phyloP scores from a whole-genome alignment of 352 stramenopile genomes.

The Globisporangium parvum region DNA sequence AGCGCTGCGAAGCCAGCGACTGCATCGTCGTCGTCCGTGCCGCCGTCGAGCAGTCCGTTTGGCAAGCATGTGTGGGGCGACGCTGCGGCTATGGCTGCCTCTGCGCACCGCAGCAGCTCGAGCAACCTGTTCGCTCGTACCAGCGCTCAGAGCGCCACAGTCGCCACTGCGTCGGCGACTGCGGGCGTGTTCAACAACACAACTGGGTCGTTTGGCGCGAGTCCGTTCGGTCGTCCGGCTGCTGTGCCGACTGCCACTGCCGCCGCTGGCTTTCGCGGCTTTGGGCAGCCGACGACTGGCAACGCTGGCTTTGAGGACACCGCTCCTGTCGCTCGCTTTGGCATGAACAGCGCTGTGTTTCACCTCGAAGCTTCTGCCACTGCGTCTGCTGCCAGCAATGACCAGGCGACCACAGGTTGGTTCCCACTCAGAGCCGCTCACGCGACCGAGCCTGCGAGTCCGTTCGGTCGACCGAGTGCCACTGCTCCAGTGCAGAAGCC shows the following conservation, averaged over 20 bases:
- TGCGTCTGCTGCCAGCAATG: not conserved
- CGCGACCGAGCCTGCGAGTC: conserved; percentile 2
- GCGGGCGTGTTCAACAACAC: no score
- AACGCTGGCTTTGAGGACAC: not conserved
- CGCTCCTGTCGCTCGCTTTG: not conserved
- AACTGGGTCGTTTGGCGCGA: not conserved
- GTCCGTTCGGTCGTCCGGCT: not conserved
- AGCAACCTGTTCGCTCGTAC: not conserved
- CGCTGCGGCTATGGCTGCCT: not conserved
- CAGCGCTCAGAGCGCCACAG: not conserved
- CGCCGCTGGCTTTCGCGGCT: not conserved
- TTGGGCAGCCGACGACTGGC: not conserved
- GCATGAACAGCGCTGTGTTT: not conserved
- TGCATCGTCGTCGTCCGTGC: not conserved
- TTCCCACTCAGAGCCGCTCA: conserved; percentile 1
- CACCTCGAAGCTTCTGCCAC: not conserved
- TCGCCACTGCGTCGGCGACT: not conserved
- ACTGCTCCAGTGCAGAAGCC: not conserved
- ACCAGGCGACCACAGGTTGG: conserved; percentile 2
- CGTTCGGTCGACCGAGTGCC: conserved; percentile 2
- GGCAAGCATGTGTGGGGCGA: conserved; percentile 1
- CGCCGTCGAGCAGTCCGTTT: conserved; percentile 8
- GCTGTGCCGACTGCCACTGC: not conserved
- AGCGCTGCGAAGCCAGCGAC: not conserved
- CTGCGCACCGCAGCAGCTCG: not conserved